Base-by-base conservation (phyloP, 352 stramenopile species). In the Phytophthora ohioensis region DNA sequence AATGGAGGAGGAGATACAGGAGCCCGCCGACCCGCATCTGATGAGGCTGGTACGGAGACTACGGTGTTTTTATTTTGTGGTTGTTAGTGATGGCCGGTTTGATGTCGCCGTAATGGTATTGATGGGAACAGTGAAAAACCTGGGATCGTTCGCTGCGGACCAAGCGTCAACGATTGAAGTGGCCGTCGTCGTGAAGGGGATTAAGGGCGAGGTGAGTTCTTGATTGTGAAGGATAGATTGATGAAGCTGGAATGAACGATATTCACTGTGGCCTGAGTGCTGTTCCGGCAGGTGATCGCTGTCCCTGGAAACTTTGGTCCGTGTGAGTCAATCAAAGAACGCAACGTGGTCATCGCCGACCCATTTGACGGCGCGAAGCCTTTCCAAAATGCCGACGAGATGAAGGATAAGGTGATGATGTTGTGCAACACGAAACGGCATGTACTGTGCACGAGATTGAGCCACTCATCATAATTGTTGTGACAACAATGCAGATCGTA, bases 301-400 rank as follows among this genome's bases (percentile, higher is more conserved):
- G 65, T 93, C 15, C 83, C 87, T 2, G 87, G 78, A 11, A 92
- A 93, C 64, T 94, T 94, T 74, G 84, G 84, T n/a, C 85, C 85
- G 12, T 93, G 84, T 38, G 73, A 90, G 48, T 87, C 87, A 3
- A 62, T 94, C 7, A 59, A 75, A 31, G 63, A 80, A 9, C 63
- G 63, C 8, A 61, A 64, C 13, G 36, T 93, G 2, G 69, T 87
- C 3, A 55, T 92, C 5, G 87, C 81, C 3, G 78, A 91, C 15
- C 87, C 85, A 1, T 79, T 94, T 36, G 81, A 93, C 47, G 85
- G 85, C 17, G 73, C 81, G 1, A 68, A 64, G 11, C 49, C 71
- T 3, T 81, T 94, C 12, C 39, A 30, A 21, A 91, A 91, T 66
- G 68, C 67, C 2, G 55, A 51, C 3, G 61, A 64, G 3, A 70